Conservation (phyloP, 768 basidiomycete genomes). For the Pulveroboletus sp. region DNA sequence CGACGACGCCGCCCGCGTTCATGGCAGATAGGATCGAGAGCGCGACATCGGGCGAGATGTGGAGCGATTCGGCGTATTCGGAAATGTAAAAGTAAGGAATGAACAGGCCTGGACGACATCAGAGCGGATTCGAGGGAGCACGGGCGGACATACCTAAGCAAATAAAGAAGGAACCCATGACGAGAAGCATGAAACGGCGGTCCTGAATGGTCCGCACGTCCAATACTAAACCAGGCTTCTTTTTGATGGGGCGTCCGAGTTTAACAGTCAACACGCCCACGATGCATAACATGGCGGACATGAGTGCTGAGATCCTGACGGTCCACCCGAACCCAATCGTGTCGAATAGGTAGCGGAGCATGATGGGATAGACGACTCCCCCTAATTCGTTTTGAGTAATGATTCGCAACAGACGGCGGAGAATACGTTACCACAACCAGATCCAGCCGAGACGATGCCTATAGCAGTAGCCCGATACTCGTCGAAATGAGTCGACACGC, state of each 20-base stretch:
- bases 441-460: constrained; percentile 69
- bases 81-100: constrained; percentile 71
- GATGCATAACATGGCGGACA: constrained; percentile 46
- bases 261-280: constrained; percentile 47
- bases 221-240: constrained; percentile 17
- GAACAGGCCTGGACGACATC: constrained; percentile 50
- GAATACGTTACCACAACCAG: constrained; percentile 47
- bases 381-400: constrained; percentile 37
- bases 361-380: constrained; percentile 65
- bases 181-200: constrained; percentile 48
- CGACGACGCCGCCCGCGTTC: constrained; percentile 64
- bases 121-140: background rate
- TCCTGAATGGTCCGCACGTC: constrained; percentile 40
- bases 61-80: constrained; percentile 46
- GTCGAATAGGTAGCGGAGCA: constrained; percentile 55
- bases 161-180: constrained; percentile 52
- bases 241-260: constrained; percentile 22
- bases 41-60: constrained; percentile 36
- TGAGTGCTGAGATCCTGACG: constrained; percentile 52
- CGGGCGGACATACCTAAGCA: constrained; percentile 48
- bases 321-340: constrained; percentile 59
- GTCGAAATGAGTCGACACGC: constrained; percentile 61
- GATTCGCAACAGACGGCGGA: constrained; percentile 16
- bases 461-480: constrained; percentile 67
- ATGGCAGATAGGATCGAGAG: constrained; percentile 61